A percentile compares a stretch with the other conserved stretches of the same genome.
Conservation (phyloP, 1,284 basidiomycete species). For the Sanguinoderma infundibulare region DNA sequence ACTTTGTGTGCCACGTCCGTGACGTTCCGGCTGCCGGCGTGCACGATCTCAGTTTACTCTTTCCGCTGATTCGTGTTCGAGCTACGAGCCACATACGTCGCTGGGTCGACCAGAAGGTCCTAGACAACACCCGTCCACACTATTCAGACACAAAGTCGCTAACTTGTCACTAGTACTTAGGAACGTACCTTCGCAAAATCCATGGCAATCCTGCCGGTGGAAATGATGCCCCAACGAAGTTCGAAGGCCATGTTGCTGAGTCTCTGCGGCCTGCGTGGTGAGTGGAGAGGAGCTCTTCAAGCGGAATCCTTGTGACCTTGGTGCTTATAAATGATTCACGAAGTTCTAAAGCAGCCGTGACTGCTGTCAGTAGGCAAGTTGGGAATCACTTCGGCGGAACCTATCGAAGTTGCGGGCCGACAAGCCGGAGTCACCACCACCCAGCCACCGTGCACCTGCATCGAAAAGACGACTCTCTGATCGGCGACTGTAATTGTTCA, state of each 20-base stretch:
- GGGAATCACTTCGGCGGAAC: too few species aligned
- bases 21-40: slow-evolving; percentile 31
- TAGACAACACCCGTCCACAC: slow-evolving; percentile 22
- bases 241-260: slow-evolving; percentile 31
- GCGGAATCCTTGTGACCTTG: not conserved
- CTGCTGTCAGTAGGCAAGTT: too few species aligned
- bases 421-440: too few species aligned
- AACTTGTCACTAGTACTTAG: not conserved
- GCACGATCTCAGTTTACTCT: not conserved
- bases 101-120: slow-evolving; percentile 54
- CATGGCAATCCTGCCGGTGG: slow-evolving; percentile 52
- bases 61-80: not conserved
- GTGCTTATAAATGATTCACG: not conserved
- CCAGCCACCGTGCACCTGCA: too few species aligned
- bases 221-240: slow-evolving; percentile 63
- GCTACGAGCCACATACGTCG: slow-evolving; percentile 40
- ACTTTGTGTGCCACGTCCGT: slow-evolving; percentile 80
- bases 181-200: slow-evolving; percentile 47
- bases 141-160: not conserved
- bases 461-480: too few species aligned
- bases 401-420: too few species aligned
- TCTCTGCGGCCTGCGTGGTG: slow-evolving; percentile 25
- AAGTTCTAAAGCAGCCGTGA: too few species aligned
- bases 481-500: too few species aligned
- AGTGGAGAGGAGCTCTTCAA: not conserved